Percentiles rank a stretch among this genome's conserved stretches.
phyloP scores from a whole-genome alignment of 805 yeast genomes.

The Candida ipomoeae region DNA sequence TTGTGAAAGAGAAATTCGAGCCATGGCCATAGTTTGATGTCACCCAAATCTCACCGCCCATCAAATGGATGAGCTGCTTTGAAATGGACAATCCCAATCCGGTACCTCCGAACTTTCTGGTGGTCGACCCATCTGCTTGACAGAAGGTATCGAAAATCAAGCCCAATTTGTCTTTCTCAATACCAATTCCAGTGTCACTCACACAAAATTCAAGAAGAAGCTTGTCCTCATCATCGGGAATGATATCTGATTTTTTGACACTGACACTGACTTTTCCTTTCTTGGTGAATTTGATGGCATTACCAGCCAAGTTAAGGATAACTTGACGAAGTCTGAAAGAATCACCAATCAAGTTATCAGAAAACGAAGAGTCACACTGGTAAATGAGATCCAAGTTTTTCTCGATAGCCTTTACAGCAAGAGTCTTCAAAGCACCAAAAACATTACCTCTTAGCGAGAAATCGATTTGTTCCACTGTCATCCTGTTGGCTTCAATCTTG shows the following conservation, averaged over 20 bases:
- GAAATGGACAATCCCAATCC: constrained; percentile 88
- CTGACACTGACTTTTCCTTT: constrained; percentile 76
- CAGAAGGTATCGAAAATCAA: constrained; percentile 86
- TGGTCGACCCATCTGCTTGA: constrained; percentile 92
- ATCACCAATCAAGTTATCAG: constrained; percentile 83
- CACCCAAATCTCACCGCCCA: constrained; percentile 96
- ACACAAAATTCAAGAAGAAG: constrained; percentile 75
- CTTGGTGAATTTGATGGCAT: constrained; percentile 84
- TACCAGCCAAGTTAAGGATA: constrained; percentile 80
- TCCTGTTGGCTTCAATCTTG: constrained; percentile 88
- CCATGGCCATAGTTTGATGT: constrained; percentile 77
- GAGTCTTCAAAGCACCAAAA: constrained; percentile 83
- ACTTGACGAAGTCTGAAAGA: constrained; percentile 86
- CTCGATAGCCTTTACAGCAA: constrained; percentile 87
- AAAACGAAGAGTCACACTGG: constrained; percentile 81
- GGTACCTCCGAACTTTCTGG: constrained; percentile 90
- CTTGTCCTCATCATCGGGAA: constrained; percentile 37
- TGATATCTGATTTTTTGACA: constrained; percentile 50
- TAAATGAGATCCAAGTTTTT: constrained; percentile 76
- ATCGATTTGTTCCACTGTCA: constrained; percentile 89
- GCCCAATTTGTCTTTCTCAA: constrained; percentile 78
- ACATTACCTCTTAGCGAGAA: constrained; percentile 83
- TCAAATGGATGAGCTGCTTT: constrained; percentile 77
- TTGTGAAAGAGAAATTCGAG: constrained; percentile 77
- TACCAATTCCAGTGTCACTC: constrained; percentile 88